Evolutionary conservation across 176 grass and related monocot species (phyloP).

Genomic region (Oryza glumipatula): DNA sequence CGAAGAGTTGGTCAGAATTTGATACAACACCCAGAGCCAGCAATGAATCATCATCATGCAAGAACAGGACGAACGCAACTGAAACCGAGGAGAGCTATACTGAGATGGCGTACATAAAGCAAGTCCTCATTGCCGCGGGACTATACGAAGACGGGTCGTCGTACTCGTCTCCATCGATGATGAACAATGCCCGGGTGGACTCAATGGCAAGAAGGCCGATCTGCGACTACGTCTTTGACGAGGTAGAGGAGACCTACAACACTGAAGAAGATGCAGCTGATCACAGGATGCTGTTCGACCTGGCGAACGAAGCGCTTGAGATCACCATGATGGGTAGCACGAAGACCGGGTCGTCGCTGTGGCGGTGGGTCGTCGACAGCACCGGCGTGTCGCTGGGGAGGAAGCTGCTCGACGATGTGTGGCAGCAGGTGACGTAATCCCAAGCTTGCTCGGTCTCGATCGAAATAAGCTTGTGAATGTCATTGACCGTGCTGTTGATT

Average conservation of each 20-base stretch:
- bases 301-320: slow-evolving; percentile 66
- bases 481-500: background rate
- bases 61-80: background rate
- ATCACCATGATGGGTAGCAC: slow-evolving; percentile 21
- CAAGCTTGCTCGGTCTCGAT: background rate
- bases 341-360: background rate
- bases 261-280: slow-evolving; percentile 9
- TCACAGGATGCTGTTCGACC: slow-evolving; percentile 66
- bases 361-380: slow-evolving; percentile 6
- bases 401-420: slow-evolving; percentile 54
- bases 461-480: background rate
- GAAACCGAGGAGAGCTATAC: slow-evolving; percentile 32
- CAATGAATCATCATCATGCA: slow-evolving; percentile 37
- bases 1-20: slow-evolving; percentile 38
- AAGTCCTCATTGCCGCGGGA: slow-evolving; percentile 60
- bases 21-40: slow-evolving; percentile 2
- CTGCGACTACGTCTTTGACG: slow-evolving; percentile 46
- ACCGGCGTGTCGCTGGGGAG: slow-evolving; percentile 5
- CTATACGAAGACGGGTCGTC: slow-evolving; percentile 50
- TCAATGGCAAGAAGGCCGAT: slow-evolving; percentile 42
- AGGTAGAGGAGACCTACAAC: slow-evolving; percentile 60
- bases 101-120: slow-evolving; percentile 53
- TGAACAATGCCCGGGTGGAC: slow-evolving; percentile 19
- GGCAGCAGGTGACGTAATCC: slow-evolving; percentile 19
- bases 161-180: background rate